phyloP scores from a whole-genome alignment of 192 early-diverging fungal species.

The Radiomyces spectabilis region DNA sequence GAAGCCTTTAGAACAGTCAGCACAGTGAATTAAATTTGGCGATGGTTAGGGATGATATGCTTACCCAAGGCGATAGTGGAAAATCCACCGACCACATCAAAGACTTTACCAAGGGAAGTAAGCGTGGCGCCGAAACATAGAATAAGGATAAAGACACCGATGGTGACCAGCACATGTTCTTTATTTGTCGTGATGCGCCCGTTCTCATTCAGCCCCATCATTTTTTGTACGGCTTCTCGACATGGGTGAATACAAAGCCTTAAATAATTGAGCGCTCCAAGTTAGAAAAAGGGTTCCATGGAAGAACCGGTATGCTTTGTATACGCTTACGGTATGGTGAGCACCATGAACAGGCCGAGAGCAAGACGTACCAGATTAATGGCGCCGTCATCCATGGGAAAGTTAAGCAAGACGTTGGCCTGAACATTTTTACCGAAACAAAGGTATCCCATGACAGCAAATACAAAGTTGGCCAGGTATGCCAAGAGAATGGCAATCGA shows the following conservation, averaged over 20 bases:
- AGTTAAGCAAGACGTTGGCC: conserved; percentile 61
- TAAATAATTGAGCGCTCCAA: neutral
- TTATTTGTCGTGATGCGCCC: conserved; percentile 8
- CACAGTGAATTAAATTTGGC: neutral
- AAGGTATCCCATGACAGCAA: conserved; percentile 51
- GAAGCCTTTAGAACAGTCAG: conserved; percentile 2
- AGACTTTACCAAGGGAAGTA: conserved; percentile 32
- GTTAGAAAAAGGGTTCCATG: neutral
- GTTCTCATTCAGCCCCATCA: conserved; percentile 26
- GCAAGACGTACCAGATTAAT: conserved; percentile 51
- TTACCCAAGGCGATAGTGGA: conserved; percentile 31
- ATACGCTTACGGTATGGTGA: conserved; percentile 46
- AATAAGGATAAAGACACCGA: conserved; percentile 24
- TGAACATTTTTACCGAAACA: conserved; percentile 52
- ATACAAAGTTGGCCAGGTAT: conserved; percentile 43
- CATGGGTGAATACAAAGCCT: conserved; percentile 34
- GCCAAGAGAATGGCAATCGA: conserved; percentile 37
- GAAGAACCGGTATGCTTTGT: neutral
- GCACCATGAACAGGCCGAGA: conserved; percentile 51
- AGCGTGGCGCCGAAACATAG: conserved; percentile 33
- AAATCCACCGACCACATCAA: conserved; percentile 38
- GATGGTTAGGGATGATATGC: neutral
- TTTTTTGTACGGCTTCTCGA: conserved; percentile 32
- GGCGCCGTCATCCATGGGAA: conserved; percentile 40
- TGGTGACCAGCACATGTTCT: conserved; percentile 29